Evolutionary conservation across 257 asterid genomes (phyloP).

Genomic region (Fraxinus cuspidata): DNA sequence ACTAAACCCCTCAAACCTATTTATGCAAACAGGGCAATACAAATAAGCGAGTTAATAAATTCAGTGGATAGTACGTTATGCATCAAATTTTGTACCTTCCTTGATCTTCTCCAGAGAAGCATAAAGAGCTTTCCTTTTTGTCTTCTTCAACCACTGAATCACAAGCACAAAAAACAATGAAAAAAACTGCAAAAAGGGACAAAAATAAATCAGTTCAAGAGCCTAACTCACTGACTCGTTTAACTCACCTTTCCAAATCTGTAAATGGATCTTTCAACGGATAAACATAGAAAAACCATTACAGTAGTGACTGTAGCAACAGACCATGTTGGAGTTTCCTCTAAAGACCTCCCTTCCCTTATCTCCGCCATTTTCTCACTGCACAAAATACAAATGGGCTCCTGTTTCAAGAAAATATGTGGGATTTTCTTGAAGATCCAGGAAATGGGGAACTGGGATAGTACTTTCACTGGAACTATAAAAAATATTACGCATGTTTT

Average conservation of each 20-base stretch:
- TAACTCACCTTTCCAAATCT: slow-evolving; percentile 74
- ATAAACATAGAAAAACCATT: slow-evolving; percentile 84
- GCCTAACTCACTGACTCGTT: neutral
- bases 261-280: slow-evolving; percentile 78
- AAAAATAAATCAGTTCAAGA: neutral
- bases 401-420: slow-evolving; percentile 7
- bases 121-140: slow-evolving; percentile 79
- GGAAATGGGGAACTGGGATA: slow-evolving; percentile 39
- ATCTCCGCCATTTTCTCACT: slow-evolving; percentile 45
- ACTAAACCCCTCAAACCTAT: neutral
- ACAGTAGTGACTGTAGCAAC: slow-evolving; percentile 89
- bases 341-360: slow-evolving; percentile 83
- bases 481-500: slow-evolving; percentile 1
- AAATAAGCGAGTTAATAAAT: neutral
- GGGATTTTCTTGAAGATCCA: slow-evolving; percentile 39
- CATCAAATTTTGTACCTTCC: slow-evolving; percentile 57
- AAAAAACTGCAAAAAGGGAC: neutral
- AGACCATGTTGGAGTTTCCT: slow-evolving; percentile 94
- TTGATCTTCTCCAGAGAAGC: slow-evolving; percentile 83
- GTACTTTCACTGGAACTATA: neutral
- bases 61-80: neutral
- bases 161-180: neutral
- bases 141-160: slow-evolving; percentile 82
- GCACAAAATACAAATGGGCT: neutral
- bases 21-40: neutral